Evolutionary conservation across 2,329 filamentous ascomycete species (phyloP).

Genomic region (Leptographium procerum): DNA sequence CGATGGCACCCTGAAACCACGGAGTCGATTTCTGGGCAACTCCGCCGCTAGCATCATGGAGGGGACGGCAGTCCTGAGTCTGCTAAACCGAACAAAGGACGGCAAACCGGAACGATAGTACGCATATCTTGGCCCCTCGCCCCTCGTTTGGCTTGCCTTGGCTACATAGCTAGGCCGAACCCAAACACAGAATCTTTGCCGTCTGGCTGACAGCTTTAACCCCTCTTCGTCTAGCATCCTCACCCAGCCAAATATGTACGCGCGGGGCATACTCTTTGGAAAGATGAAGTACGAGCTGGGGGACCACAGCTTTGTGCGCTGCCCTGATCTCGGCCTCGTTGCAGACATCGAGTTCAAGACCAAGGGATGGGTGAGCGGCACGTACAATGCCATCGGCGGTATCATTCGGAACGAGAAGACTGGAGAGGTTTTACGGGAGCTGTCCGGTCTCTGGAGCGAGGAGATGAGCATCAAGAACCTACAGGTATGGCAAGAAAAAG

Average conservation of each 20-base stretch:
- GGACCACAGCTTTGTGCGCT: constrained; percentile 86
- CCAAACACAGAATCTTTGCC: not conserved
- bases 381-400: constrained; percentile 92
- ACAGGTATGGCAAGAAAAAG: constrained; percentile 34
- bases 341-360: constrained; percentile 98
- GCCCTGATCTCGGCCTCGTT: constrained; percentile 73
- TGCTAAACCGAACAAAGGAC: constrained; percentile 65
- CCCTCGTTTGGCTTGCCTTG: too few species aligned
- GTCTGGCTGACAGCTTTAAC: not conserved
- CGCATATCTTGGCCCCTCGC: constrained; percentile 22
- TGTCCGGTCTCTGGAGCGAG: constrained; percentile 86
- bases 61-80: constrained; percentile 74
- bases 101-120: constrained; percentile 77
- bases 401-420: constrained; percentile 80
- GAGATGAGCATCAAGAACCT: constrained; percentile 89
- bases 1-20: constrained; percentile 87
- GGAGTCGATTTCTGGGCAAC: constrained; percentile 92
- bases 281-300: constrained; percentile 99
- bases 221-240: constrained; percentile 51
- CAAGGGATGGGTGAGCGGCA: constrained; percentile 92
- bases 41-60: constrained; percentile 98
- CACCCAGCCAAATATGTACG: constrained; percentile 99
- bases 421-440: constrained; percentile 77
- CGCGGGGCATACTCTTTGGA: constrained; percentile 87
- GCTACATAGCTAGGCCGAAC: not conserved